Conservation (phyloP, 345 rosid species). For the Eutrema yunnanense region DNA sequence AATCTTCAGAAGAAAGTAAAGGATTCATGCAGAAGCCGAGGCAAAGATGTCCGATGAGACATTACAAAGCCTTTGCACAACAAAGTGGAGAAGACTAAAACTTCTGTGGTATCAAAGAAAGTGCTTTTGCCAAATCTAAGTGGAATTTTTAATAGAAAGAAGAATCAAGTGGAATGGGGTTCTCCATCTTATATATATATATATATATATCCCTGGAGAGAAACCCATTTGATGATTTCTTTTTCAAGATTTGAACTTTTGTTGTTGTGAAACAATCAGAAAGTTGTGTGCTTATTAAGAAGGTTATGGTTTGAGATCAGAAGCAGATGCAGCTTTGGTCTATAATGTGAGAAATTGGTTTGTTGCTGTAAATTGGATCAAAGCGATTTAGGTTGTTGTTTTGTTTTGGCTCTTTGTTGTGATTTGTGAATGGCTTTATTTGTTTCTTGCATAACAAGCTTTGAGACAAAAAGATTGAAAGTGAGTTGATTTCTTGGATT, state of each 20-base stretch:
- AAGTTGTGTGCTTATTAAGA: constrained; percentile 7
- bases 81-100: constrained; percentile 61
- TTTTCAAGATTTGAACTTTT: constrained; percentile 25
- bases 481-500: too few species aligned
- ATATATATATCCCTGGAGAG: constrained; percentile 54
- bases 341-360: constrained; percentile 9
- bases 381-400: constrained; percentile 11
- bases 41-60: constrained; percentile 40
- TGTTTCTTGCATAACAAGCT: background rate
- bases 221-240: constrained; percentile 39
- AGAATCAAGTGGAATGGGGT: constrained; percentile 80
- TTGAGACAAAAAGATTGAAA: too few species aligned
- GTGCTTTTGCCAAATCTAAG: constrained; percentile 55
- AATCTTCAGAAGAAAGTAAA: constrained; percentile 62
- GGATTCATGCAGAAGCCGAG: constrained; percentile 69
- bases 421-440: background rate
- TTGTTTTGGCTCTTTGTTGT: background rate
- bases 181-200: constrained; percentile 41
- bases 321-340: constrained; percentile 7
- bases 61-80: constrained; percentile 38
- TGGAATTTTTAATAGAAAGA: constrained; percentile 66
- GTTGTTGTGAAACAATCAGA: background rate
- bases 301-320: constrained; percentile 16
- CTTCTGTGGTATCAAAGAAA: constrained; percentile 51
- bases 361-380: constrained; percentile 33